Evolutionary conservation across 176 grass and related monocot genomes (phyloP).

Genomic region (Hordeum marinum): DNA sequence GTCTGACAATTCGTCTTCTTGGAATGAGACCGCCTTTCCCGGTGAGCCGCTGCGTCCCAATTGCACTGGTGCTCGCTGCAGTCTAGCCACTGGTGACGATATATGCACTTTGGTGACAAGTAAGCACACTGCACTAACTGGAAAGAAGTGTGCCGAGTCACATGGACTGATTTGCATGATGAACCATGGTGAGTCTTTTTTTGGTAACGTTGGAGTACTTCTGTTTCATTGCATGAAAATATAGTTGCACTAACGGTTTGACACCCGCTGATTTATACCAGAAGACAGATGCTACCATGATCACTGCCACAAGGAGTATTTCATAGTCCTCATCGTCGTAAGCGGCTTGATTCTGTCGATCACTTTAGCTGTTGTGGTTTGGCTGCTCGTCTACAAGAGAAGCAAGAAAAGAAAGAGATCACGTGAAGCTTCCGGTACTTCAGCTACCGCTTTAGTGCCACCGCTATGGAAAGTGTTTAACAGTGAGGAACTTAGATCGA

Average conservation of each 20-base stretch:
- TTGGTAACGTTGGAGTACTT: background rate
- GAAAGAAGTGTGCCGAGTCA: slow-evolving; percentile 61
- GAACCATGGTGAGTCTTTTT: slow-evolving; percentile 47
- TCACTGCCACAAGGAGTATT: slow-evolving; percentile 74
- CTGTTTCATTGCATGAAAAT: background rate
- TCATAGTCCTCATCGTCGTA: slow-evolving; percentile 63
- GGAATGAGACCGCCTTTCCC: slow-evolving; percentile 37
- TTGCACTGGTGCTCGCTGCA: slow-evolving; percentile 38
- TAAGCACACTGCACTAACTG: slow-evolving; percentile 19
- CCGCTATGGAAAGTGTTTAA: slow-evolving; percentile 90
- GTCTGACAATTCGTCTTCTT: slow-evolving; percentile 44
- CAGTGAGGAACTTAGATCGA: slow-evolving; percentile 78
- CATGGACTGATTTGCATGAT: slow-evolving; percentile 79
- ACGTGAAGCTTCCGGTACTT: slow-evolving; percentile 58
- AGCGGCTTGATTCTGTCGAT: slow-evolving; percentile 79
- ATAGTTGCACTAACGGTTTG: background rate
- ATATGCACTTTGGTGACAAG: slow-evolving; percentile 53
- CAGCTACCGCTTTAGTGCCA: slow-evolving; percentile 64
- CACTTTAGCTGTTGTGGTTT: slow-evolving; percentile 74
- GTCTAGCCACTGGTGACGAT: slow-evolving; percentile 31
- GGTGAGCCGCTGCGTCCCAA: background rate
- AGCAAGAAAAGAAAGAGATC: slow-evolving; percentile 93
- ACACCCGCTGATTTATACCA: background rate
- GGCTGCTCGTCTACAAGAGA: slow-evolving; percentile 78
- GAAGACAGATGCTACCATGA: slow-evolving; percentile 61